phyloP scores from a whole-genome alignment of 2,329 filamentous ascomycete species.

The Diaporthe sp. region DNA sequence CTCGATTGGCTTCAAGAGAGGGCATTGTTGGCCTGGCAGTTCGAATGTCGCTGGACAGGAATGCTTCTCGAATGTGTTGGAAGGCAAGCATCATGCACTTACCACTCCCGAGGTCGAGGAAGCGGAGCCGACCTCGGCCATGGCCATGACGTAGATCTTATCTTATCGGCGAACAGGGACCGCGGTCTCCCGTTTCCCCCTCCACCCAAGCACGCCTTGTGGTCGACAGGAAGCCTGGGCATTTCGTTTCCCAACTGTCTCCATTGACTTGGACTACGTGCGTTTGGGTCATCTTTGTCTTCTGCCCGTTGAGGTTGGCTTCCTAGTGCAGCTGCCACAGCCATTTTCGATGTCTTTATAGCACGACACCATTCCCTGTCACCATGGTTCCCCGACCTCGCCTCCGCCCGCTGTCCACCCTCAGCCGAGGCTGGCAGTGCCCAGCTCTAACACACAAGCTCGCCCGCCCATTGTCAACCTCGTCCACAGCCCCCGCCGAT shows the following conservation, averaged over 20 bases:
- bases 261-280: neutral
- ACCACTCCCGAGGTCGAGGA: neutral
- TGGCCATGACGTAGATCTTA: conserved; percentile 44
- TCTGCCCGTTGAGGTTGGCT: neutral
- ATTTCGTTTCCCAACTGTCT: neutral
- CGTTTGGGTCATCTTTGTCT: neutral
- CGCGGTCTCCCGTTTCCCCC: neutral
- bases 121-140: conserved; percentile 39
- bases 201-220: neutral
- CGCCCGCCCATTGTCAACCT: conserved; percentile 26
- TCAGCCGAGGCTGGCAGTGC: conserved; percentile 36
- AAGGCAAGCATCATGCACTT: neutral
- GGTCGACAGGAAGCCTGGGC: neutral
- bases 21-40: conserved; percentile 12
- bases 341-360: conserved; percentile 4
- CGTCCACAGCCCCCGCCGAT: neutral
- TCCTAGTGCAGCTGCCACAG: neutral
- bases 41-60: neutral
- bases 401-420: conserved; percentile 40
- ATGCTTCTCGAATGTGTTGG: neutral
- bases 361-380: neutral
- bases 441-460: neutral
- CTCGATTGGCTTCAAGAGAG: neutral
- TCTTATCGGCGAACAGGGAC: conserved; percentile 32
- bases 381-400: conserved; percentile 48